Base-by-base conservation (phyloP, 2,329 filamentous ascomycete species). In the Akanthomyces lecanii region DNA sequence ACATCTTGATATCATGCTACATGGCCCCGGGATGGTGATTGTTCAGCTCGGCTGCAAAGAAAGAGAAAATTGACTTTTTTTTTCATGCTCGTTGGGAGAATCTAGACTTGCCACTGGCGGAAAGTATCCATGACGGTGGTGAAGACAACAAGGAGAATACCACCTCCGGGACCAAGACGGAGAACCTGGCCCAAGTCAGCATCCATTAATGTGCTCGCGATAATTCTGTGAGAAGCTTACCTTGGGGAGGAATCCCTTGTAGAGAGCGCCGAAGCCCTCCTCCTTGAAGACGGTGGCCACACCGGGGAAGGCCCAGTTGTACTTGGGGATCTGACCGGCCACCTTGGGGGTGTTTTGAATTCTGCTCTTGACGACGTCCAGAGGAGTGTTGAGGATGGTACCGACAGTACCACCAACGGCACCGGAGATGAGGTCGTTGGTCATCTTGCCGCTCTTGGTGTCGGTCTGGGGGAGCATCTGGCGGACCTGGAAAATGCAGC, bases 181-280 rank as follows among this genome's bases (percentile, higher is more conserved):
- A 78, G 73, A n/a, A 79, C 75, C 75, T 77, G 51, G 16, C 16
- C 16, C 21, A 6, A 14, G 61, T 64, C 23, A 63, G 64, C n/a
- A 33, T 36, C 4, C 18, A n/a, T 23, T 3, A 30, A 7, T 23
- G 2, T 8, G 33, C 5, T 16, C 5, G 5, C 38, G 18, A 21
- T 1, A 21, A 21, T 28, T 11, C 5, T 16, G 4, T 21, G 23
- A 45, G 87, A 67, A 89, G 75, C 78, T 90, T 82, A 97, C 95
- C 85, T 99, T 99, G 69, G 95, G 95, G 66, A 95, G 73, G 84
- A 99, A 99, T 18, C 95, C 95, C 85, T 98, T 99, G 84, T 99
- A 99, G 65, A 99, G 81, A 45, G 95, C 95, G 54, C 78, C 79
- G 74, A 97, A 94, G 5, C 95, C 95, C 78, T 99, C 95, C 79